phyloP scores from a whole-genome alignment of 2,329 filamentous ascomycete species.

The Ceratocystis papillata region DNA sequence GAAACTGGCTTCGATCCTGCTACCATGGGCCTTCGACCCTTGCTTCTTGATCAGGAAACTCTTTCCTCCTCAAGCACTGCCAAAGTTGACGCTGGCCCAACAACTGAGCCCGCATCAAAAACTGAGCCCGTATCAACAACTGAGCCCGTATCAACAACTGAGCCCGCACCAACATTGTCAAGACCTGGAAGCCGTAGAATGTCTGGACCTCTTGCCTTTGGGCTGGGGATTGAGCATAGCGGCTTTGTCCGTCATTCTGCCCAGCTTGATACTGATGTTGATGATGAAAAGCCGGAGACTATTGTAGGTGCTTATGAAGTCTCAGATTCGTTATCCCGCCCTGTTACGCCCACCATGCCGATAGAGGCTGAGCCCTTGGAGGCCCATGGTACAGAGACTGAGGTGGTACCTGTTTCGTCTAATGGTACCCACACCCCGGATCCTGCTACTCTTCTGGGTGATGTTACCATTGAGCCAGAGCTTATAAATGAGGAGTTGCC shows the following conservation, averaged over 20 bases:
- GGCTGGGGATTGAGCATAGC: slow-evolving; percentile 15
- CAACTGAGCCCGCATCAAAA: background rate
- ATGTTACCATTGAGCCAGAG: background rate
- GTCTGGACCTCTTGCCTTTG: slow-evolving; percentile 32
- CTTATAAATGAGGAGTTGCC: background rate
- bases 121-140: background rate
- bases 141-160: background rate
- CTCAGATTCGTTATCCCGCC: background rate
- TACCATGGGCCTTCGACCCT: background rate
- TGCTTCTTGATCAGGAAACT: background rate
- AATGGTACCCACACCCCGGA: background rate
- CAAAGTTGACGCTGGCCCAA: background rate
- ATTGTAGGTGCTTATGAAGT: background rate
- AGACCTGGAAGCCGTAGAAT: slow-evolving; percentile 3
- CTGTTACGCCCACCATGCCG: background rate
- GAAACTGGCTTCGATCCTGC: background rate
- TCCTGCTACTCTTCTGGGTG: background rate
- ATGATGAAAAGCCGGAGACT: background rate
- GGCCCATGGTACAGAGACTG: background rate
- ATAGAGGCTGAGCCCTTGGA: background rate
- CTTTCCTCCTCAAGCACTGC: background rate
- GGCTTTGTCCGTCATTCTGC: slow-evolving; percentile 10
- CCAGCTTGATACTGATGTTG: background rate
- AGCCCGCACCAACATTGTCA: background rate
- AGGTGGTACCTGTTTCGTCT: background rate